Evolutionary conservation across 2,329 filamentous ascomycete genomes (phyloP).

Genomic region (Knufia fluminis): DNA sequence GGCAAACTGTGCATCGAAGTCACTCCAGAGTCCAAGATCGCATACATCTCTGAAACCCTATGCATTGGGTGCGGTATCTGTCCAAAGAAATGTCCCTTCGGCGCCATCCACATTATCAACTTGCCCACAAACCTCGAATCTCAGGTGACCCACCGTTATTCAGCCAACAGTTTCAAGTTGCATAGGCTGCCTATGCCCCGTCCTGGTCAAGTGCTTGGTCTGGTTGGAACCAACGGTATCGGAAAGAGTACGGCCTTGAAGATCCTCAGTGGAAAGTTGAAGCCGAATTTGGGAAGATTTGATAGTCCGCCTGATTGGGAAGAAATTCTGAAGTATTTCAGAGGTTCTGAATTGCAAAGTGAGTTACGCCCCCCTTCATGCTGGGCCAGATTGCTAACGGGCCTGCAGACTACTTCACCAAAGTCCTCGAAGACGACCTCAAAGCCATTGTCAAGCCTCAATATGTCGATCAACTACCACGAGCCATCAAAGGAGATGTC

Average conservation of each 20-base stretch:
- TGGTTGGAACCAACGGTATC: conserved; percentile 99
- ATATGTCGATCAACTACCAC: conserved; percentile 97
- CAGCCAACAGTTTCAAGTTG: conserved; percentile 99
- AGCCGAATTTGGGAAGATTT: conserved; percentile 90
- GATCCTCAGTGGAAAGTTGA: conserved; percentile 95
- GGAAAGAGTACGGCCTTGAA: conserved; percentile 99
- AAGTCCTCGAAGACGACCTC: conserved; percentile 90
- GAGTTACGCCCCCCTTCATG: conserved; percentile 30
- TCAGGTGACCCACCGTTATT: conserved; percentile 96
- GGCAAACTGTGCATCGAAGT: conserved; percentile 98
- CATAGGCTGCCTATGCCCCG: conserved; percentile 93
- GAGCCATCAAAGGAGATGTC: conserved; percentile 72
- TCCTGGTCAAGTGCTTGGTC: conserved; percentile 86
- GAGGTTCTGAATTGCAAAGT: conserved; percentile 96
- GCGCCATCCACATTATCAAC: conserved; percentile 99
- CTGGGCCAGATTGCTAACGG: not conserved
- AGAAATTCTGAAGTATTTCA: conserved; percentile 96
- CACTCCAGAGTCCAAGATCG: conserved; percentile 74
- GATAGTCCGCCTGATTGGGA: conserved; percentile 99
- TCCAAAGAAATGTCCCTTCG: conserved; percentile 97
- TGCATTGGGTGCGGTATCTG: conserved; percentile 99
- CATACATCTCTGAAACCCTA: conserved; percentile 92
- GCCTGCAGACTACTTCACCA: conserved; percentile 91
- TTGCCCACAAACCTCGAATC: conserved; percentile 97
- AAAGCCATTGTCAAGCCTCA: conserved; percentile 98